Evolutionary conservation across 108 stramenopile genomes (phyloP).

Genomic region (Nitzschia putrida): DNA sequence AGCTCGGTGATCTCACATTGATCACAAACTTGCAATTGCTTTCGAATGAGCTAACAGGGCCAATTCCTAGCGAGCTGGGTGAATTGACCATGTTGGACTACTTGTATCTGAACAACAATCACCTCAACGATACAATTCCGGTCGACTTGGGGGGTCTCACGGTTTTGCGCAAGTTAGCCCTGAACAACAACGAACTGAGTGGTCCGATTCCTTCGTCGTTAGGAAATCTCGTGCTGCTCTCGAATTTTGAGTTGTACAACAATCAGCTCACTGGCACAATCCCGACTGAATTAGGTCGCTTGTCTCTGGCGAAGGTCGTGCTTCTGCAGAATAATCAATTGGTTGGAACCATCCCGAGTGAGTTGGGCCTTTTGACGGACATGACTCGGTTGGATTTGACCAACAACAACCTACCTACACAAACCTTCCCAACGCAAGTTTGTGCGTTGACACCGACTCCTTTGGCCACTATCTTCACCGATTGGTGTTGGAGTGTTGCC

Average conservation of each 20-base stretch:
- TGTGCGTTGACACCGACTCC: no score
- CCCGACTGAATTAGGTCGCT: slow-evolving; percentile 45
- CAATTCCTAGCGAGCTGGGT: slow-evolving; percentile 56
- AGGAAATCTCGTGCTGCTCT: slow-evolving; percentile 9
- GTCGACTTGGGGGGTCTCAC: slow-evolving; percentile 41
- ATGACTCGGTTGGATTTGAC: slow-evolving; percentile 10
- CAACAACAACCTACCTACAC: slow-evolving; percentile 12
- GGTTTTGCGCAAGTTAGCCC: slow-evolving; percentile 29
- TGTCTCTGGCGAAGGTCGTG: slow-evolving; percentile 33
- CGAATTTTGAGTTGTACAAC: slow-evolving; percentile 38
- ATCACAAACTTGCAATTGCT: slow-evolving; percentile 29
- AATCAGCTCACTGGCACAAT: slow-evolving; percentile 27
- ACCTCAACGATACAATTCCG: slow-evolving; percentile 55
- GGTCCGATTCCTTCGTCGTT: not conserved
- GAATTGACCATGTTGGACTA: slow-evolving; percentile 38
- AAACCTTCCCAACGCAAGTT: slow-evolving; percentile 34
- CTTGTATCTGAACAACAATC: slow-evolving; percentile 28
- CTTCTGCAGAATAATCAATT: slow-evolving; percentile 49
- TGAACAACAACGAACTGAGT: slow-evolving; percentile 19
- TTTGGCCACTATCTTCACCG: no score
- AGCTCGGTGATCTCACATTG: slow-evolving; percentile 40
- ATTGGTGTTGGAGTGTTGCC: no score
- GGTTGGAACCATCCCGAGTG: slow-evolving; percentile 53
- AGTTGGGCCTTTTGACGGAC: slow-evolving; percentile 33
- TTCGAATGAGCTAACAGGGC: slow-evolving; percentile 30